Conservation (phyloP, 192 early-diverging fungal genomes). For the Gonapodya prolifera region DNA sequence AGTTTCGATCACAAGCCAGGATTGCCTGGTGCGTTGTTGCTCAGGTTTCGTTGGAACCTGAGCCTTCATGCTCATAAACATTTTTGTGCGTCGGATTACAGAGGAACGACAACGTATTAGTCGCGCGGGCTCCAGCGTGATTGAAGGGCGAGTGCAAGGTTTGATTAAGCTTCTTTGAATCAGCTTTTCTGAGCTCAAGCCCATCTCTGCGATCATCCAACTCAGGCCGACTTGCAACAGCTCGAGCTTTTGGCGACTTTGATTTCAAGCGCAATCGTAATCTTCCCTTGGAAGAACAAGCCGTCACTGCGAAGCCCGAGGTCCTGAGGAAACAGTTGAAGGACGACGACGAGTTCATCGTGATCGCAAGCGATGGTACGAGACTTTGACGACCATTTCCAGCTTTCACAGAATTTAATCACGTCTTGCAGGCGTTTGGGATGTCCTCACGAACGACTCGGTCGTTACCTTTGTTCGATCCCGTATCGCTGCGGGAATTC, state of each 20-base stretch:
- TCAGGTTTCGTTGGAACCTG: neutral
- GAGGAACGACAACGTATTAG: constrained; percentile 74
- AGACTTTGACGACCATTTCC: neutral
- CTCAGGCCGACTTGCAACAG: constrained; percentile 79
- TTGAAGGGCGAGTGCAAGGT: constrained; percentile 97
- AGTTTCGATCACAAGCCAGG: constrained; percentile 94
- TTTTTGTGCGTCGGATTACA: constrained; percentile 9
- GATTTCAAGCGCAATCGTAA: constrained; percentile 87
- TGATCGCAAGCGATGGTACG: constrained; percentile 89
- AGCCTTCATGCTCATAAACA: neutral
- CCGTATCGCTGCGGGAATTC: constrained; percentile 44
- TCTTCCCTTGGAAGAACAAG: constrained; percentile 71
- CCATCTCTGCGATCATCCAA: neutral
- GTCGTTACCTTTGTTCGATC: constrained; percentile 48
- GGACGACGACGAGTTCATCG: constrained; percentile 81
- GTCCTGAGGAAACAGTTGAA: constrained; percentile 44
- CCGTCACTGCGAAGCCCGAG: constrained; percentile 87
- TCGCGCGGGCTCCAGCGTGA: constrained; percentile 88
- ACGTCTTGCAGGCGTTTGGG: neutral
- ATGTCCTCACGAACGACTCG: neutral
- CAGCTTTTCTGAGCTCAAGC: neutral
- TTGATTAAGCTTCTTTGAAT: constrained; percentile 1
- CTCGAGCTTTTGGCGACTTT: constrained; percentile 94
- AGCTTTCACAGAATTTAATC: neutral
- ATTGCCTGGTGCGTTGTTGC: constrained; percentile 27